Conservation (phyloP, 257 asterid species). For the Lavandula angustifolia region DNA sequence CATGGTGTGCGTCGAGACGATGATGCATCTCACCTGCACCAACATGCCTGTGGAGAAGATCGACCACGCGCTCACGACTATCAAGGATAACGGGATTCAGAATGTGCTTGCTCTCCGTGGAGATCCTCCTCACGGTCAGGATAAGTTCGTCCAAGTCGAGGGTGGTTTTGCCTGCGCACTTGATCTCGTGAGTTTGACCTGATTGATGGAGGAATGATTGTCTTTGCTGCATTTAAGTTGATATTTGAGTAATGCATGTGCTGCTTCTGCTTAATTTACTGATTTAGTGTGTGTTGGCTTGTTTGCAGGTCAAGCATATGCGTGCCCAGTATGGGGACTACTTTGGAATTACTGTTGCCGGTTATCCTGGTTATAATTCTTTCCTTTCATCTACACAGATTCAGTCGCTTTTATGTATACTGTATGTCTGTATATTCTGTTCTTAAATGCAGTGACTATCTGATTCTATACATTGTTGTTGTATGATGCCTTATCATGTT, state of each 20-base stretch:
- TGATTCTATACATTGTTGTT: constrained; percentile 14
- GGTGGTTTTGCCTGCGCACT: constrained; percentile 98
- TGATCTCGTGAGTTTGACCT: constrained; percentile 64
- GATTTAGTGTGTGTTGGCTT: constrained; percentile 13
- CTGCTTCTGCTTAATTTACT: constrained; percentile 23
- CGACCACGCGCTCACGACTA: constrained; percentile 79
- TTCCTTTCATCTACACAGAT: neutral
- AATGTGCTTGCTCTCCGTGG: constrained; percentile 96
- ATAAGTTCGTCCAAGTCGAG: constrained; percentile 92
- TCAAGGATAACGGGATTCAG: constrained; percentile 84
- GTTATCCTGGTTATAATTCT: constrained; percentile 79
- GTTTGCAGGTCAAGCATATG: constrained; percentile 83
- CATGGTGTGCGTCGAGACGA: constrained; percentile 96
- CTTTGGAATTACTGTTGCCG: constrained; percentile 97
- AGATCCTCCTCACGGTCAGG: constrained; percentile 98
- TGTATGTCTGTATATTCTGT: neutral
- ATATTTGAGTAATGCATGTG: neutral
- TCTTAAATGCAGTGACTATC: constrained; percentile 13
- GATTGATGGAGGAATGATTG: neutral
- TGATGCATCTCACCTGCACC: constrained; percentile 99
- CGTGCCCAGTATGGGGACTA: constrained; percentile 73
- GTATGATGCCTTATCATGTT: neutral
- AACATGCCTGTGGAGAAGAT: constrained; percentile 97
- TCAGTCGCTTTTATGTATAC: neutral
- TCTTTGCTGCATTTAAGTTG: constrained; percentile 16